Conservation (phyloP, 2,329 filamentous ascomycete genomes). For the Verruconis gallopava region DNA sequence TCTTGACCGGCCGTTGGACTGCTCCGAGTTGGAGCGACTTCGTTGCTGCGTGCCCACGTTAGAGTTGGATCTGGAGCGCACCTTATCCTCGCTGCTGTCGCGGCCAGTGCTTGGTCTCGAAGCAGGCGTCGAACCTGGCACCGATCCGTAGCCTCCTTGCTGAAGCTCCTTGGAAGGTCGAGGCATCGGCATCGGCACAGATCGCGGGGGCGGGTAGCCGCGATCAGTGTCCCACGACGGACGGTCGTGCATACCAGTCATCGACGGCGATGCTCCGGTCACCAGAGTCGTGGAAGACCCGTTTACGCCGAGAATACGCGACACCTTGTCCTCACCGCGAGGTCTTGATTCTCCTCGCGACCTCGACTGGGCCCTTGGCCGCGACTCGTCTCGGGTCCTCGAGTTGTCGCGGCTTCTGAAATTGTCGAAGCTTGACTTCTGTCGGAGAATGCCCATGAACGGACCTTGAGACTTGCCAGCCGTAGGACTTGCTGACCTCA, state of each 20-base stretch:
- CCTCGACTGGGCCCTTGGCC: constrained; percentile 45
- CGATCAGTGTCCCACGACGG: constrained; percentile 1
- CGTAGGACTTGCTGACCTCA: constrained; percentile 26
- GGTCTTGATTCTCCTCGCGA: constrained; percentile 34
- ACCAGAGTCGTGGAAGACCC: constrained; percentile 16
- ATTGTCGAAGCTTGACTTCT: constrained; percentile 56
- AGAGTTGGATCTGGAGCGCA: constrained; percentile 6
- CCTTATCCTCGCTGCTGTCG: constrained; percentile 5
- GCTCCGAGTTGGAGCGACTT: constrained; percentile 11
- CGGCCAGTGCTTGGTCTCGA: constrained; percentile 4
- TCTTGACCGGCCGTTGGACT: constrained; percentile 10
- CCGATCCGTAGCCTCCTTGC: not conserved
- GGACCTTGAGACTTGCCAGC: constrained; percentile 20
- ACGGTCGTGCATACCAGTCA: not conserved
- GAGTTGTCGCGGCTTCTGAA: constrained; percentile 39
- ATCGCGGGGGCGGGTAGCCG: constrained; percentile 1
- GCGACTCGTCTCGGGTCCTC: constrained; percentile 22
- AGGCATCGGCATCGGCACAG: not conserved
- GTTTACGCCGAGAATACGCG: constrained; percentile 49
- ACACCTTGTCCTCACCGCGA: constrained; percentile 37
- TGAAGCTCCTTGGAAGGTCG: not conserved
- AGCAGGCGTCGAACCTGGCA: not conserved
- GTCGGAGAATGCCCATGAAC: constrained; percentile 48
- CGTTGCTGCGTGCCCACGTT: constrained; percentile 2
- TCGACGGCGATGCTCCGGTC: not conserved